Evolutionary conservation across 2,329 filamentous ascomycete genomes (phyloP).

Genomic region (Karstenula rhodostoma): DNA sequence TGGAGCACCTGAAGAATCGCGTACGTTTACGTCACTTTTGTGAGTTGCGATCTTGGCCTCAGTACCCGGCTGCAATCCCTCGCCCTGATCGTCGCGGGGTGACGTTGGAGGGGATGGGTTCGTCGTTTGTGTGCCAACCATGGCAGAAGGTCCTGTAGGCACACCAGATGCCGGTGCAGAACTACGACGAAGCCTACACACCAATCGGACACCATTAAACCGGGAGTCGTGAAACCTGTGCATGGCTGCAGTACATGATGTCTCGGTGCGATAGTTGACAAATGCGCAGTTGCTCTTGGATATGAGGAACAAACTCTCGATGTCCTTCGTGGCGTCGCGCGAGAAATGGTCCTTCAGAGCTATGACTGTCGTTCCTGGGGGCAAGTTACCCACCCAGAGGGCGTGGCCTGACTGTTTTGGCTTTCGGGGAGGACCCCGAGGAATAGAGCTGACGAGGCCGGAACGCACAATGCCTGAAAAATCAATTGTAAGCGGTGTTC

Average conservation of each 20-base stretch:
- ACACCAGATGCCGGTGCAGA: constrained; percentile 57
- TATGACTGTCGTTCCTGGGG: constrained; percentile 81
- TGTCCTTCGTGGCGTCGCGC: constrained; percentile 73
- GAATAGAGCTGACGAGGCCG: constrained; percentile 48
- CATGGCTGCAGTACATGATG: constrained; percentile 78
- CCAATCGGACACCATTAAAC: constrained; percentile 84
- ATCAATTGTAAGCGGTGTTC: constrained; percentile 5
- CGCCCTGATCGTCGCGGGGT: constrained; percentile 28
- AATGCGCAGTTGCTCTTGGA: constrained; percentile 98
- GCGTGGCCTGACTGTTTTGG: constrained; percentile 81
- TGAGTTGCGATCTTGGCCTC: constrained; percentile 23
- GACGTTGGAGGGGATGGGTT: constrained; percentile 37
- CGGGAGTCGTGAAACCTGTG: constrained; percentile 87
- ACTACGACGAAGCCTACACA: constrained; percentile 78
- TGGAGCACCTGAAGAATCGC: constrained; percentile 53
- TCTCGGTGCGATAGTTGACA: constrained; percentile 89
- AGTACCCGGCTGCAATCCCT: constrained; percentile 20
- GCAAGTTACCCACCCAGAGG: constrained; percentile 94
- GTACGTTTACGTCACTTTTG: constrained; percentile 23
- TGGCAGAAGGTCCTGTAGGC: constrained; percentile 64
- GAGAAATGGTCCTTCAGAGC: constrained; percentile 92
- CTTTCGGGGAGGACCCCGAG: constrained; percentile 71
- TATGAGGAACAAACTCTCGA: constrained; percentile 92
- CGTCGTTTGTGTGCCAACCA: constrained; percentile 39
- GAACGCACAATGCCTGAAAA: constrained; percentile 31